These are phyloP conservation scores for Debaryomycetaceae sp. DNA, from an alignment of 1,139 yeast genomes.

Conservation along the genomic window DNA sequence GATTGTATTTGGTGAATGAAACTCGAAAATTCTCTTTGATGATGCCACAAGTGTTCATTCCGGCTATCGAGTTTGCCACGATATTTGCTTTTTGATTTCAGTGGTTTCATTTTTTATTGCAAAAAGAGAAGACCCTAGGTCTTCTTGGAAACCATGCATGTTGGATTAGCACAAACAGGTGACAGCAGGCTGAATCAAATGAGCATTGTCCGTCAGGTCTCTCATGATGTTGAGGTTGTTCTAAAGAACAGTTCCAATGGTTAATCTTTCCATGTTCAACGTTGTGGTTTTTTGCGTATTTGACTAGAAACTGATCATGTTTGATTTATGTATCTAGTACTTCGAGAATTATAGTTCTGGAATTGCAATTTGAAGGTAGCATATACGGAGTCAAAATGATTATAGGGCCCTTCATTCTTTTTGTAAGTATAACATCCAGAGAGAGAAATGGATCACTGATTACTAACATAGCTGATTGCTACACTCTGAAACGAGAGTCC, in stretches of 20 bases:
- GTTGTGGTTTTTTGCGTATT: neutral
- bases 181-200: no score
- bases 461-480: neutral
- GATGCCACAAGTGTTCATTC: neutral
- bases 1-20: neutral
- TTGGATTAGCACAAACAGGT: conserved; percentile 1
- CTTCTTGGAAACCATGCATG: conserved; percentile 6
- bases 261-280: neutral
- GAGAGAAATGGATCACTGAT: neutral
- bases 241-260: neutral
- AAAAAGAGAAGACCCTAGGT: neutral
- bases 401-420: neutral
- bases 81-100: conserved; percentile 4
- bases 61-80: neutral
- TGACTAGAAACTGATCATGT: neutral
- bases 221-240: neutral
- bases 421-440: neutral
- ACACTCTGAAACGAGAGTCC: no score
- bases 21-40: neutral
- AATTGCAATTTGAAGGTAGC: neutral
- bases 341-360: neutral
- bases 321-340: neutral
- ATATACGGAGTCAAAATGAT: neutral
- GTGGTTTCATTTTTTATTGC: conserved; percentile 7
- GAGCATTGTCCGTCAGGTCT: no score